Percentiles rank a stretch among this genome's conserved stretches.
phyloP scores from a whole-genome alignment of 2,329 filamentous ascomycete genomes.

The Botryotinia convoluta region DNA sequence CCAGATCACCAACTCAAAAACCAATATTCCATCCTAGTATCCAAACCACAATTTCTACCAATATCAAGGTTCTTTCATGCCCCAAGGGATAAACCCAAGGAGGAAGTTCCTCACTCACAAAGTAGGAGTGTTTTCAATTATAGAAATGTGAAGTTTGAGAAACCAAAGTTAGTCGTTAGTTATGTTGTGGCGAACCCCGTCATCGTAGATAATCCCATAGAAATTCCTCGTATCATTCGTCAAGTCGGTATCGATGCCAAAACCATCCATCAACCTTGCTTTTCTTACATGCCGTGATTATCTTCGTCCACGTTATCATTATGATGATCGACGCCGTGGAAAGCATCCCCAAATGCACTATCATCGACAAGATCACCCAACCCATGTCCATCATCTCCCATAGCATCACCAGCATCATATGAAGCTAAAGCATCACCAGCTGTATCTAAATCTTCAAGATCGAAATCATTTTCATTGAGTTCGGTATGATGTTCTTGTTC shows the following conservation, averaged over 20 bases:
- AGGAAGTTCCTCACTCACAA: constrained; percentile 15
- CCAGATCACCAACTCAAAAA: not conserved
- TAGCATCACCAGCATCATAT: constrained; percentile 54
- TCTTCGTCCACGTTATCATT: constrained; percentile 25
- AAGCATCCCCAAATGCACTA: constrained; percentile 80
- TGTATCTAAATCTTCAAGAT: constrained; percentile 64
- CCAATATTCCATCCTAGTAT: not conserved
- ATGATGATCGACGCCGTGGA: constrained; percentile 57
- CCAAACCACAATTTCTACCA: not conserved
- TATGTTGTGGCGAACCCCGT: not conserved
- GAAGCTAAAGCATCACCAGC: constrained; percentile 69
- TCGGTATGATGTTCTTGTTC: constrained; percentile 33
- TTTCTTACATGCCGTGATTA: constrained; percentile 23
- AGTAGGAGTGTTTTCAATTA: constrained; percentile 13
- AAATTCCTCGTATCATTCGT: not conserved
- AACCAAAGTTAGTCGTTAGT: not conserved
- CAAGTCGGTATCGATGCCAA: not conserved
- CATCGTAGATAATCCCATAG: not conserved
- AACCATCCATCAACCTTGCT: not conserved
- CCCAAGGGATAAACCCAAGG: constrained; percentile 1
- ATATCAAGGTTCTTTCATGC: constrained; percentile 17
- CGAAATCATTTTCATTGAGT: constrained; percentile 57
- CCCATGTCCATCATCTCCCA: constrained; percentile 49
- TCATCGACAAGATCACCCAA: constrained; percentile 66
- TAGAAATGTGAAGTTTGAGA: not conserved